These are phyloP conservation scores for Cystofilobasidium ferigula DNA, from an alignment of 768 basidiomycete genomes.

Conservation along the genomic window DNA sequence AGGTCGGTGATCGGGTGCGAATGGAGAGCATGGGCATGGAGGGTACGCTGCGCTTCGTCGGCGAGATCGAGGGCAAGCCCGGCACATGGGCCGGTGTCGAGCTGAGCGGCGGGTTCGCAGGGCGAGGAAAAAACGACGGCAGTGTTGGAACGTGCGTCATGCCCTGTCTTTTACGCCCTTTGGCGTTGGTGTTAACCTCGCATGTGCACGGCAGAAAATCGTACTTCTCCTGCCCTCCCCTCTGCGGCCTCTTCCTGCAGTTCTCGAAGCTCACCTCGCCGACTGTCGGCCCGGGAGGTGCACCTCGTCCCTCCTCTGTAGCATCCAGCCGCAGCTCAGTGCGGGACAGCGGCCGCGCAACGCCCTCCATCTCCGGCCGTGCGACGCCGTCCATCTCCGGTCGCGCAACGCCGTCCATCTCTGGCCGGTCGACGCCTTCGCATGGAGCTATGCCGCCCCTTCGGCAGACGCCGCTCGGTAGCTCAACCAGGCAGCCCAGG, in stretches of 20 bases:
- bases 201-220: slow-evolving; percentile 50
- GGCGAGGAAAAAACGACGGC: slow-evolving; percentile 93
- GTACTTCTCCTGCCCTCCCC: slow-evolving; percentile 75
- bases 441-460: slow-evolving; percentile 26
- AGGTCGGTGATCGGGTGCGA: slow-evolving; percentile 69
- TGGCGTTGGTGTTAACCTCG: not conserved
- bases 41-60: slow-evolving; percentile 67
- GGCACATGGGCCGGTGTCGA: slow-evolving; percentile 93
- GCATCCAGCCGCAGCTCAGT: slow-evolving; percentile 51
- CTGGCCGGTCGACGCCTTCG: slow-evolving; percentile 37
- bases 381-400: slow-evolving; percentile 26
- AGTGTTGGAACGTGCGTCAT: slow-evolving; percentile 68
- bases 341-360: slow-evolving; percentile 25
- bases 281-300: slow-evolving; percentile 48
- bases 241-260: slow-evolving; percentile 85
- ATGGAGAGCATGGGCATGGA: slow-evolving; percentile 80
- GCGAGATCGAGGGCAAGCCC: slow-evolving; percentile 75
- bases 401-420: slow-evolving; percentile 48
- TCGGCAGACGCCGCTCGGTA: not conserved
- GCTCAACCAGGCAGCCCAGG: slow-evolving; percentile 8
- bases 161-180: slow-evolving; percentile 22
- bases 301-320: slow-evolving; percentile 63
- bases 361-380: slow-evolving; percentile 27
- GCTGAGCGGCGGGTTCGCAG: slow-evolving; percentile 67
- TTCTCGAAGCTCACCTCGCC: slow-evolving; percentile 67